Evolutionary conservation across 768 basidiomycete species (phyloP).

Genomic region (Auricularia heimuer): DNA sequence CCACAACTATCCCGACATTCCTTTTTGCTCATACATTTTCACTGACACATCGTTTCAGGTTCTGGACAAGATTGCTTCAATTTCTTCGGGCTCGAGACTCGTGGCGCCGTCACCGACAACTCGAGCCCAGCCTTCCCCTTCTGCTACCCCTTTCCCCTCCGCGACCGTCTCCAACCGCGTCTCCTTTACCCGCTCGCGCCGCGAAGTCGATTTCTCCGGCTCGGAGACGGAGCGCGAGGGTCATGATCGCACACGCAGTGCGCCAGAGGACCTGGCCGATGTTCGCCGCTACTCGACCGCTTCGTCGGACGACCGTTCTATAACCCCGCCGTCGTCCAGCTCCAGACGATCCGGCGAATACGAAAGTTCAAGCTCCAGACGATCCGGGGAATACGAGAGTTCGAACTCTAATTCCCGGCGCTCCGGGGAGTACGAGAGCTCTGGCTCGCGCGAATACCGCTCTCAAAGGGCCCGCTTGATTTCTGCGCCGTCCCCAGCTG

Average conservation of each 20-base stretch:
- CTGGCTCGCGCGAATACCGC: not conserved
- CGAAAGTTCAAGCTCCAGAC: not conserved
- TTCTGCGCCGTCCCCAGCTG: not conserved
- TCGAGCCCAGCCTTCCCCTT: not conserved
- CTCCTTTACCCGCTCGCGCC: not conserved
- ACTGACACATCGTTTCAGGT: not conserved
- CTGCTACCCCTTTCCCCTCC: not conserved
- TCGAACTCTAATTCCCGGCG: not conserved
- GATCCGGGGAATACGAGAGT: not conserved
- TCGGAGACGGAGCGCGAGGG: constrained; percentile 2
- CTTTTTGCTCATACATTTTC: too few relatives aligned
- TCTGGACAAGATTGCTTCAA: constrained; percentile 2
- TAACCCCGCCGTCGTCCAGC: not conserved
- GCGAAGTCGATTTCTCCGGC: constrained; percentile 1
- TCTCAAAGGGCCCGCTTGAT: not conserved
- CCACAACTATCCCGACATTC: too few relatives aligned
- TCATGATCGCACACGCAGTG: not conserved
- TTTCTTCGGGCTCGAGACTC: not conserved
- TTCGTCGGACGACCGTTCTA: not conserved
- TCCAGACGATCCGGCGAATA: not conserved
- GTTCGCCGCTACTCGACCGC: not conserved
- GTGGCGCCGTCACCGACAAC: not conserved
- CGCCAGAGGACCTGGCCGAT: not conserved
- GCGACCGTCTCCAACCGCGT: not conserved
- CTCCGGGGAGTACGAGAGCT: not conserved